These are phyloP conservation scores for Arthrocladium fulminans DNA, from an alignment of 2,329 filamentous ascomycete genomes.

Conservation along the genomic window DNA sequence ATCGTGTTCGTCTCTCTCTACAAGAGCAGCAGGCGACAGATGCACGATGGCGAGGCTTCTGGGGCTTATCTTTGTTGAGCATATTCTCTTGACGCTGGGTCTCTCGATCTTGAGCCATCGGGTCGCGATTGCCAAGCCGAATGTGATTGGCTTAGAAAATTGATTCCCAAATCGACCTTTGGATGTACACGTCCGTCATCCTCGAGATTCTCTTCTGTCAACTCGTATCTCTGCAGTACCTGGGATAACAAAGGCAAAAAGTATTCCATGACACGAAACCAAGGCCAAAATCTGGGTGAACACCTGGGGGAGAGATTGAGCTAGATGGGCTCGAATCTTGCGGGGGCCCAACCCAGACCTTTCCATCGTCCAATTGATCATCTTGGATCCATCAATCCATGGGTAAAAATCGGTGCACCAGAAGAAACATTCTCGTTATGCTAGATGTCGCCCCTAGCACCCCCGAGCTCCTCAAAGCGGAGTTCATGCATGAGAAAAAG, in stretches of 20 bases:
- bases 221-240: not conserved
- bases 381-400: not conserved
- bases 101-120: not conserved
- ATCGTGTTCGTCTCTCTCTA: constrained; percentile 10
- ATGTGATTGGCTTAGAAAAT: not conserved
- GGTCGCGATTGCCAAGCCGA: not conserved
- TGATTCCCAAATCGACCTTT: not conserved
- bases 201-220: not conserved
- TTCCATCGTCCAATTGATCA: not conserved
- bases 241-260: not conserved
- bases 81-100: not conserved
- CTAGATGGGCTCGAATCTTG: not conserved
- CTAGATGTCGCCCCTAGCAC: no score
- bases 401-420: not conserved
- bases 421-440: not conserved
- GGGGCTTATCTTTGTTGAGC: constrained; percentile 6
- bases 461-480: no score
- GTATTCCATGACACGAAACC: not conserved
- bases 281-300: not conserved
- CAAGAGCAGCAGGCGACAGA: constrained; percentile 10
- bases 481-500: no score
- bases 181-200: not conserved
- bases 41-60: constrained; percentile 9
- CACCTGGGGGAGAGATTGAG: not conserved
- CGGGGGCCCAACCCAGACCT: not conserved